phyloP scores from a whole-genome alignment of 345 rosid species.

The Acer negundo region DNA sequence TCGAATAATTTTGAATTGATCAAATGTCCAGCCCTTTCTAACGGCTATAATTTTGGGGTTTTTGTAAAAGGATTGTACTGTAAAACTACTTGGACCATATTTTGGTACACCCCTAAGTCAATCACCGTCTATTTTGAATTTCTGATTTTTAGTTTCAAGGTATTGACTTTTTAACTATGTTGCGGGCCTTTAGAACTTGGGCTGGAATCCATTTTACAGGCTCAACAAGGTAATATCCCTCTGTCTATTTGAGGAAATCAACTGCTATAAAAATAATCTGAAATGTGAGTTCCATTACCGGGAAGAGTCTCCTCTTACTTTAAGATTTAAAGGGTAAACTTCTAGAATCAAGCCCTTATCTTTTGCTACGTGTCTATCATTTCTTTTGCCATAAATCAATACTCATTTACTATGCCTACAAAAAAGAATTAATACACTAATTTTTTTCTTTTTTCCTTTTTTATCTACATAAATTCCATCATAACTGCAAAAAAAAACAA shows the following conservation, averaged over 20 bases:
- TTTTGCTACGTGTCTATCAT: too few species aligned
- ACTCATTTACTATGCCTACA: neutral
- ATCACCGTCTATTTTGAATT: neutral
- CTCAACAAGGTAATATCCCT: neutral
- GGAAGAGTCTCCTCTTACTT: too few species aligned
- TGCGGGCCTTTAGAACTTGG: neutral
- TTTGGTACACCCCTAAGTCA: neutral
- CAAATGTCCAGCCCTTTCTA: neutral
- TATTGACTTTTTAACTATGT: too few species aligned
- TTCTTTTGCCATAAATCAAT: too few species aligned
- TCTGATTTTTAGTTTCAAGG: neutral
- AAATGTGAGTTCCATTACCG: too few species aligned
- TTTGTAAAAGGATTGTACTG: neutral
- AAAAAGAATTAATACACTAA: neutral
- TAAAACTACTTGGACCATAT: neutral
- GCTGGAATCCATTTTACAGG: neutral
- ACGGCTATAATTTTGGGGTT: conserved; percentile 27
- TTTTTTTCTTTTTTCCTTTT: neutral
- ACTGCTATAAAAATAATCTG: too few species aligned
- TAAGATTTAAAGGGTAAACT: too few species aligned
- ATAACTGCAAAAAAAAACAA: neutral
- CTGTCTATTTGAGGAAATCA: too few species aligned
- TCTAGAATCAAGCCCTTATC: too few species aligned
- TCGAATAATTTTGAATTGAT: conserved; percentile 19
- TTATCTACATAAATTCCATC: neutral